A percentile compares a stretch with the other conserved stretches of the same genome.
Conservation (phyloP, 345 rosid species). For the Citrus inodora region DNA sequence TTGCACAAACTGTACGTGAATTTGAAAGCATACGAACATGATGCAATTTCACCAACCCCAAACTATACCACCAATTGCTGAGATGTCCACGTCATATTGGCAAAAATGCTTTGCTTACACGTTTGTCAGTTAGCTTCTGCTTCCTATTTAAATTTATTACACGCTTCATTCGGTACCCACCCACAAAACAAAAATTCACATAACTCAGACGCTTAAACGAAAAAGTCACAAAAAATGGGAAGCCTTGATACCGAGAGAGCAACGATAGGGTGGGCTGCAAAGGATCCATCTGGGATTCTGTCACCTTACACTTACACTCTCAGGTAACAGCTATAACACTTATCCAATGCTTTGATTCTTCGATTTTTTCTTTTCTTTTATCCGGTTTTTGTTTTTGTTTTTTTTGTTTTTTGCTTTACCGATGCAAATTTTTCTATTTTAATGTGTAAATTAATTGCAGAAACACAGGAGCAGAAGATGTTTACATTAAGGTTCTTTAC, state of each 20-base stretch:
- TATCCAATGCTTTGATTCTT: background rate
- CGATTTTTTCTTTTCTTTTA: background rate
- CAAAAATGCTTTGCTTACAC: background rate
- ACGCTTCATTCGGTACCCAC: background rate
- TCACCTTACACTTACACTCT: slow-evolving; percentile 64
- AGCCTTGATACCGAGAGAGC: slow-evolving; percentile 40
- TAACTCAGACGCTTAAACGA: background rate
- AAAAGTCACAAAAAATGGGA: slow-evolving; percentile 30
- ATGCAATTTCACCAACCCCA: background rate
- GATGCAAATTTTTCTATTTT: background rate
- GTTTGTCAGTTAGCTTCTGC: no score
- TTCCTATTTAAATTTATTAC: background rate
- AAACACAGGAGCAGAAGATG: slow-evolving; percentile 75
- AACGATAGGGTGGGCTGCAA: slow-evolving; percentile 71
- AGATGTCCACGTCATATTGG: background rate
- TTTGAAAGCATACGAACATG: background rate
- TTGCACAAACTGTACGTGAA: background rate
- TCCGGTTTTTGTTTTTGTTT: background rate
- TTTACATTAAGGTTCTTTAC: slow-evolving; percentile 46
- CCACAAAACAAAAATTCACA: background rate
- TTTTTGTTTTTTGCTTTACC: background rate
- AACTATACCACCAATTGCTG: background rate
- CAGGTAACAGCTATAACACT: slow-evolving; percentile 29
- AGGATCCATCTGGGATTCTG: slow-evolving; percentile 65
- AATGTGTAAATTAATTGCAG: slow-evolving; percentile 26